Base-by-base conservation (phyloP, 2,329 filamentous ascomycete genomes). In the Fusarium miscanthi region DNA sequence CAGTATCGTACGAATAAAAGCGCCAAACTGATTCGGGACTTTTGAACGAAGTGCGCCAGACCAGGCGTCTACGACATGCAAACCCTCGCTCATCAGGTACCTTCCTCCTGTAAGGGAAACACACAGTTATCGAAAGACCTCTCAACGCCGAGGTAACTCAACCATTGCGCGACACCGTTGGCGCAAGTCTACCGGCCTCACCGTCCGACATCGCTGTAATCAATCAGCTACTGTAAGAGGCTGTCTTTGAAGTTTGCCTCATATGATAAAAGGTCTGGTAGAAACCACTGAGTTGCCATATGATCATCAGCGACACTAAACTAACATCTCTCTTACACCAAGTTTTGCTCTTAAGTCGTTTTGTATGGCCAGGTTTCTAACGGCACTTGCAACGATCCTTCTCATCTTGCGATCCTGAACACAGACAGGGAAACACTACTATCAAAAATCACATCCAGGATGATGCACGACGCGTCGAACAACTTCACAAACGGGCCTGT, bases 341-440 rank as follows among this genome's bases (percentile, higher is more conserved):
- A 52, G 40, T 45, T 69, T 53, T n/a, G 33, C 14, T 21, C 27
- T 40, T 35, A 27, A 13, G 23, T 38, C 7, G 40, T 35, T 41
- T 56, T 52, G 40, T 37, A 45, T 46, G 35, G 56, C 59, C 69
- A 73, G 68, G 75, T 60, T 68, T 59, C 25, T 33, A 11, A 65
- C 74, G 71, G 74, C 75, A 77, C 67, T 77, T 73, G 65, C 63
- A 73, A 64, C 63, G 62, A 77, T 76, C 70, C 68, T 68, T 57
- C 74, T 75, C 63, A 63, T 75, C 71, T 76, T 71, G 68, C 66
- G 51, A 76, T 75, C 72, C 66, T 60, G 46, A 70, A 63, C 59
- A 51, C 45, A 52, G 70, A 61, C 74, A 77, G 75, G 73, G 62
- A 69, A 73, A 69, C 56, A 59, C 25, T 67, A 37, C 69, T 66